Evolutionary conservation across 768 basidiomycete species (phyloP).

Genomic region (Termitomyces sp.): DNA sequence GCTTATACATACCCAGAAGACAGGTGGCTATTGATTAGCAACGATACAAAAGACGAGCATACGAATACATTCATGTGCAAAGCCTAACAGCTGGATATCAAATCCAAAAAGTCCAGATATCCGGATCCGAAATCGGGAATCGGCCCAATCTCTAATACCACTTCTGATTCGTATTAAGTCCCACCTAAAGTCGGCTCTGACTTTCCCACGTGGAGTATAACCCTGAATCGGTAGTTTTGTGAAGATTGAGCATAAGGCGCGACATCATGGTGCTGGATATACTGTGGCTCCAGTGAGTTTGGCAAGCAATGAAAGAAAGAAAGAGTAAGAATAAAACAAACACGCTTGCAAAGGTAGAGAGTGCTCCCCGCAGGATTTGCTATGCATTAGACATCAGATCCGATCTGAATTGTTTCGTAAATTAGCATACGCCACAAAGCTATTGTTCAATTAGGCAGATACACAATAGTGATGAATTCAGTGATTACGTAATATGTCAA

Average conservation of each 20-base stretch:
- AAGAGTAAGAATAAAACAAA: neutral
- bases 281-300: neutral
- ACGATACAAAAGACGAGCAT: slow-evolving; percentile 14
- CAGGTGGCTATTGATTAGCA: slow-evolving; percentile 14
- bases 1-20: too few relatives aligned
- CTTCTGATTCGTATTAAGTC: neutral
- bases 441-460: neutral
- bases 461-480: neutral
- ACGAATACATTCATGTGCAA: too few relatives aligned
- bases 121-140: neutral
- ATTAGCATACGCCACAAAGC: neutral
- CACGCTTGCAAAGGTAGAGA: neutral
- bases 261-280: slow-evolving; percentile 10
- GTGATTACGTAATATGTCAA: neutral
- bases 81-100: neutral
- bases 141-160: too few relatives aligned
- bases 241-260: slow-evolving; percentile 11
- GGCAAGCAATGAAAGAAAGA: neutral
- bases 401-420: neutral
- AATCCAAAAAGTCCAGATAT: neutral
- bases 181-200: neutral
- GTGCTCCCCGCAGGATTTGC: neutral
- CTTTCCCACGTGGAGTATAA: neutral
- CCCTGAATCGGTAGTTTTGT: neutral
- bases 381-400: neutral